Evolutionary conservation across 768 basidiomycete genomes (phyloP), one percentile per base, ranked within the genome.

Genomic region (Lactifluus volemus): DNA sequence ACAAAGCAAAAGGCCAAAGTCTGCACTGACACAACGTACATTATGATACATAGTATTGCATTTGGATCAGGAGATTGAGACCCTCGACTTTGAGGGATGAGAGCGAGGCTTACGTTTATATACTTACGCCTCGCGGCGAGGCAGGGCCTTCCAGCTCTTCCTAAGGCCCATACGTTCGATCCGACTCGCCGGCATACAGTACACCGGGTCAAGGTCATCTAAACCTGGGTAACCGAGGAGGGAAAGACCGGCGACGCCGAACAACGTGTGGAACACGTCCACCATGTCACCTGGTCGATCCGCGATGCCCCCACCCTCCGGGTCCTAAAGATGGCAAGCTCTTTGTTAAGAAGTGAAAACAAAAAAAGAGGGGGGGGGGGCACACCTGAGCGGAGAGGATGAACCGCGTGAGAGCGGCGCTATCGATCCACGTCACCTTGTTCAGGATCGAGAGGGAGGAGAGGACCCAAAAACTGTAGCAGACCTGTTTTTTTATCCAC

Each of bases 381-480:
- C 9, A 51, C 55, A 88, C 90, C 76, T 95, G 92, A 6, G 94
- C 87, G 15, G 87, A 88, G 8, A 98, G 78, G 59, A 99, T 96
- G 74, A 98, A 99, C 4, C 73, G 68, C 1, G 78, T 77, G 34
- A 98, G 76, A 68, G 88, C 91, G 19, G 86, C 81, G 0, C 84
- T 76, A 70, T 98, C 86, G 68, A 99, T 96, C 92, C 95, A 98
- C 0, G 79, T 73, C 4, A 94, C 71, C 68, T 86, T 90, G 48
- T 84, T 81, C 45, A 99, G 72, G 59, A 98, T 95, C 29, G 92
- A 84, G 55, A 98, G 73, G 0, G 90, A 77, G 1, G 97, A 95
- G 5, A 98, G 80, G 4, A 94, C 92, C 94, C 94, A 99, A 75
- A 92, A 93, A 67, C 90, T 92, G 73, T 99, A 99, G 75, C 97